These are phyloP conservation scores for Moesziomyces antarcticus DNA, from an alignment of 1,284 basidiomycete species.

Conservation along the genomic window DNA sequence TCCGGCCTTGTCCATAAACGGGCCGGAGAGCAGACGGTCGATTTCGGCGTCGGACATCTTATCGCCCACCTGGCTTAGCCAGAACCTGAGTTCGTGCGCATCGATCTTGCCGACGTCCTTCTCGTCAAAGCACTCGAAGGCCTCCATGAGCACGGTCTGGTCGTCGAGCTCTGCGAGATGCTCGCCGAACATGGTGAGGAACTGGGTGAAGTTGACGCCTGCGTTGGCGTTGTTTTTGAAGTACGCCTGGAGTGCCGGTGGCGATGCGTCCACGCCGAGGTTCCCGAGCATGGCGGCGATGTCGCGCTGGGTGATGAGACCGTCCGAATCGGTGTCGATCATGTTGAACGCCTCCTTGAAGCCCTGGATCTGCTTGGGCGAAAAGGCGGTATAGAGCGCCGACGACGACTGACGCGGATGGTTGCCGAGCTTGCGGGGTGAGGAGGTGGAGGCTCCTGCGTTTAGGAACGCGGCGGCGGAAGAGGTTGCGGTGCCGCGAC, in stretches of 20 bases:
- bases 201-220: constrained; percentile 62
- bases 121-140: constrained; percentile 67
- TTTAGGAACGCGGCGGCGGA: constrained; percentile 46
- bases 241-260: constrained; percentile 26
- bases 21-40: constrained; percentile 53
- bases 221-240: constrained; percentile 11
- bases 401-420: constrained; percentile 61
- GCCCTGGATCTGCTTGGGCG: constrained; percentile 67
- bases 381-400: constrained; percentile 61
- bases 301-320: constrained; percentile 64
- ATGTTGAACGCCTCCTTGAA: constrained; percentile 69
- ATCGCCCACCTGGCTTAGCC: constrained; percentile 61
- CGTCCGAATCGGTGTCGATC: constrained; percentile 68
- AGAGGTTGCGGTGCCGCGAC: constrained; percentile 23
- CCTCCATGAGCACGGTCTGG: constrained; percentile 56
- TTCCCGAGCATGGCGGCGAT: constrained; percentile 62
- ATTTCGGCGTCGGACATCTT: constrained; percentile 60
- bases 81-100: constrained; percentile 55
- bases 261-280: constrained; percentile 52
- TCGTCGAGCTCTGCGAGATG: constrained; percentile 60
- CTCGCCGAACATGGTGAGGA: constrained; percentile 65
- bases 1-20: constrained; percentile 61
- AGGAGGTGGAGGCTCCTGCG: constrained; percentile 9
- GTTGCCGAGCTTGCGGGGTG: constrained; percentile 27
- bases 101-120: constrained; percentile 62